Evolutionary conservation across 257 asterid genomes (phyloP).

Genomic region (Solanum chmielewskii): DNA sequence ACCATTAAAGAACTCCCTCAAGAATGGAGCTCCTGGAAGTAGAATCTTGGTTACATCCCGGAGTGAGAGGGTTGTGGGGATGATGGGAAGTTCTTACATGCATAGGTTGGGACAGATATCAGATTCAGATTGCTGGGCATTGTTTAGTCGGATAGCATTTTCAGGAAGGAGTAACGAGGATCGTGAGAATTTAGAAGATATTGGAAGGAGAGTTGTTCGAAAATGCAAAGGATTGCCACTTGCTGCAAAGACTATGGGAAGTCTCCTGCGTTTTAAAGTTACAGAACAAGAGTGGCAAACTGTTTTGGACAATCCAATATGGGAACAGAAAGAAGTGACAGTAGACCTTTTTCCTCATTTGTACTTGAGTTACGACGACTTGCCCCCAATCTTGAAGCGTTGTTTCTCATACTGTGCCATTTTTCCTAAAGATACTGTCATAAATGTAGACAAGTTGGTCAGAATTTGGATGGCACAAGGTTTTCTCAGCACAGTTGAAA

Average conservation of each 20-base stretch:
- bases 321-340: conserved; percentile 11
- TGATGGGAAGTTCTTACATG: conserved; percentile 11
- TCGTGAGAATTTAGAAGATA: not conserved
- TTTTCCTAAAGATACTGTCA: conserved; percentile 18
- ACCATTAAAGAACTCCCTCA: conserved; percentile 6
- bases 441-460: conserved; percentile 24
- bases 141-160: conserved; percentile 15
- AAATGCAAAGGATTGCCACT: conserved; percentile 41
- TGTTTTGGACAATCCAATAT: conserved; percentile 9
- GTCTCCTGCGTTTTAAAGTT: conserved; percentile 12
- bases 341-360: conserved; percentile 10
- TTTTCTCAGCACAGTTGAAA: conserved; percentile 5
- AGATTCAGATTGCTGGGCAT: conserved; percentile 16
- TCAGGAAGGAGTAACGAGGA: conserved; percentile 3
- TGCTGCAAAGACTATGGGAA: conserved; percentile 26
- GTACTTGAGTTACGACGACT: conserved; percentile 18
- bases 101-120: conserved; percentile 5
- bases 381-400: conserved; percentile 10
- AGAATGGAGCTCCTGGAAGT: conserved; percentile 11
- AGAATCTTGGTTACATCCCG: conserved; percentile 29
- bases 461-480: conserved; percentile 37
- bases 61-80: conserved; percentile 10
- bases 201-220: conserved; percentile 15
- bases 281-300: conserved; percentile 20
- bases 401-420: conserved; percentile 33